phyloP scores from a whole-genome alignment of 2,329 filamentous ascomycete species.

The Beauveria pseudobassiana region DNA sequence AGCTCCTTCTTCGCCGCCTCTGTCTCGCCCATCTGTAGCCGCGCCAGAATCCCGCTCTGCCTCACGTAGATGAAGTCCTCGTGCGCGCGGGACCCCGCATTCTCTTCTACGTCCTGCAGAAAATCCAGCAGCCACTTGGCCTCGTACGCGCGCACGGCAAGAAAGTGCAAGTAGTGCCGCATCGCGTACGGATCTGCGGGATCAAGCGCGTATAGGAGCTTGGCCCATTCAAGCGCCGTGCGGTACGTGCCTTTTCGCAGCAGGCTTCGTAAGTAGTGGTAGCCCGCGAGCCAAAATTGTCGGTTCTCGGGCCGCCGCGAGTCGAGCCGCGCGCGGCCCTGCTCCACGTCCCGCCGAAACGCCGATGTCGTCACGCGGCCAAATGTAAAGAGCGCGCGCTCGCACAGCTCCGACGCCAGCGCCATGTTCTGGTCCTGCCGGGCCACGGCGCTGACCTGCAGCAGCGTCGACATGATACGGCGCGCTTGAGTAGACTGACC shows the following conservation, averaged over 20 bases:
- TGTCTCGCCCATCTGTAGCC: conserved; percentile 61
- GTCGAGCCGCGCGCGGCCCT: conserved; percentile 72
- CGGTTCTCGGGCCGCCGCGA: conserved; percentile 81
- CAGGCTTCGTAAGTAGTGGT: conserved; percentile 80
- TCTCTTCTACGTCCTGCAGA: conserved; percentile 37
- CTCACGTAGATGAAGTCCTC: conserved; percentile 57
- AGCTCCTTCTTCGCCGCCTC: conserved; percentile 59
- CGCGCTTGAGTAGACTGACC: conserved; percentile 56
- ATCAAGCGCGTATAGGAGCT: conserved; percentile 70
- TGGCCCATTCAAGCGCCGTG: conserved; percentile 90
- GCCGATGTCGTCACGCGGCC: conserved; percentile 80
- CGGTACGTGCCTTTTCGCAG: conserved; percentile 88
- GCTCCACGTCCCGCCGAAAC: conserved; percentile 67
- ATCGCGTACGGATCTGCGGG: conserved; percentile 77
- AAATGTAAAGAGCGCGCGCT: conserved; percentile 87
- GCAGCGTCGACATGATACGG: conserved; percentile 84
- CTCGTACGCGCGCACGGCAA: conserved; percentile 76
- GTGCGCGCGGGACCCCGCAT: conserved; percentile 21
- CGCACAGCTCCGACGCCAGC: conserved; percentile 77
- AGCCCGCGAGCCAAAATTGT: conserved; percentile 85
- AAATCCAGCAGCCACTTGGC: conserved; percentile 69
- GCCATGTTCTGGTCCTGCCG: conserved; percentile 87
- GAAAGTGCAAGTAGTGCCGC: conserved; percentile 70
- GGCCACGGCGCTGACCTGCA: conserved; percentile 87
- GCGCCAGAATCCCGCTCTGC: conserved; percentile 70